A percentile compares a stretch with the other conserved stretches of the same genome.
These are phyloP conservation scores for Gleditsia sinensis DNA, from an alignment of 306 rosid genomes.

Conservation along the genomic window DNA sequence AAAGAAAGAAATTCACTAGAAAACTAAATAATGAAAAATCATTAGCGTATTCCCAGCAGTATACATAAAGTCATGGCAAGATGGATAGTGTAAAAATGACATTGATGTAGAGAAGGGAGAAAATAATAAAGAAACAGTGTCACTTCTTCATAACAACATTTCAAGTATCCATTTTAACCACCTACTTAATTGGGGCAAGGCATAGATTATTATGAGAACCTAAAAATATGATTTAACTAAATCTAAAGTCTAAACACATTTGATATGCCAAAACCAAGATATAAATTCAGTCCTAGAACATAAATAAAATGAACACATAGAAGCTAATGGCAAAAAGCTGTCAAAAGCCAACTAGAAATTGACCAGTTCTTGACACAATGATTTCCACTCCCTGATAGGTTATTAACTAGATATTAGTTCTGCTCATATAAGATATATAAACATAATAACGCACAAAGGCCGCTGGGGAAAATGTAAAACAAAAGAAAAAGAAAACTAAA, in stretches of 20 bases:
- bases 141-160: slow-evolving; percentile 1
- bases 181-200: neutral
- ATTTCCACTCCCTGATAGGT: slow-evolving; percentile 10
- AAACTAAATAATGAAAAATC: neutral
- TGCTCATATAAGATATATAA: neutral
- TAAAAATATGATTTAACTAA: neutral
- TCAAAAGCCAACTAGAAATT: neutral
- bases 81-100: neutral
- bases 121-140: neutral
- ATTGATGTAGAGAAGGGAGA: slow-evolving; percentile 13
- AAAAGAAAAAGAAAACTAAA: neutral
- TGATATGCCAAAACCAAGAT: neutral
- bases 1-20: slow-evolving; percentile 10
- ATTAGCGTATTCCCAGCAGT: neutral
- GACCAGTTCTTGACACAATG: neutral
- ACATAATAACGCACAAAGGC: neutral
- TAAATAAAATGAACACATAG: neutral
- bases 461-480: neutral
- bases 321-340: neutral
- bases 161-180: slow-evolving; percentile 21
- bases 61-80: slow-evolving; percentile 9
- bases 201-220: neutral
- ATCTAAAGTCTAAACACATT: slow-evolving; percentile 4
- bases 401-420: neutral
- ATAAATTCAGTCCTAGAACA: slow-evolving; percentile 18